Base-by-base conservation (phyloP, 495 filamentous ascomycete species). In the Aspergillus cristatus region DNA sequence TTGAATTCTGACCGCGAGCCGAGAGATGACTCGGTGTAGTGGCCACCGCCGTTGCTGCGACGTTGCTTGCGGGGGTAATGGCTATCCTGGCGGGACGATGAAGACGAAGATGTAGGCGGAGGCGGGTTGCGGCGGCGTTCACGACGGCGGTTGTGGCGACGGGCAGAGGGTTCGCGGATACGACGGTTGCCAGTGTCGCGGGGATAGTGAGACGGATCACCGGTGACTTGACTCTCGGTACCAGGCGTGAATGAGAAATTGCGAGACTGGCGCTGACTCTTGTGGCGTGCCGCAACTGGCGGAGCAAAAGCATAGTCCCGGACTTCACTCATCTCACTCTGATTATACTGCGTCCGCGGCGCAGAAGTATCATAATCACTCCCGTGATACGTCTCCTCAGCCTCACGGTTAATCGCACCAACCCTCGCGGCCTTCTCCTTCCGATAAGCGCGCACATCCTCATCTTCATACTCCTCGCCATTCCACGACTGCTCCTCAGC, bases 371-470 rank as follows among this genome's bases (percentile, higher is more conserved):
- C 63, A 42, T 68, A 71, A 60, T 78, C 66, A 60, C 74, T 48
- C 63, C 79, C 84, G 62, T 79, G 79, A 47, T 79, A 74, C 40
- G 75, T 81, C 34, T 76, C 84, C 37, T 95, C 87, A 30, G 74
- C 60, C 44, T 82, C 66, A 32, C 78, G 75, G 56, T 95, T 95
- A 48, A 95, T 62, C 13, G 87, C 88, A 28, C 88, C 88, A 14
- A 95, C 84, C 22, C 81, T 71, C 2, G 88, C 87, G 3, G 86
- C 64, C 50, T 82, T 85, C 59, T 95, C 88, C 52, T 83, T 71
- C 6, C 86, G 81, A 64, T 95, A 95, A 1, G 76, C 74, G 28
- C 81, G 76, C 30, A 89, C 77, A 36, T 84, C 81, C n/a, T 67
- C 68, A 54, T 91, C 75, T 53, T 80, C 78, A 47, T 58, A 67